Evolutionary conservation across 2,329 filamentous ascomycete species (phyloP), one percentile per base, ranked within the genome.

Genomic region (Ilyonectria robusta): DNA sequence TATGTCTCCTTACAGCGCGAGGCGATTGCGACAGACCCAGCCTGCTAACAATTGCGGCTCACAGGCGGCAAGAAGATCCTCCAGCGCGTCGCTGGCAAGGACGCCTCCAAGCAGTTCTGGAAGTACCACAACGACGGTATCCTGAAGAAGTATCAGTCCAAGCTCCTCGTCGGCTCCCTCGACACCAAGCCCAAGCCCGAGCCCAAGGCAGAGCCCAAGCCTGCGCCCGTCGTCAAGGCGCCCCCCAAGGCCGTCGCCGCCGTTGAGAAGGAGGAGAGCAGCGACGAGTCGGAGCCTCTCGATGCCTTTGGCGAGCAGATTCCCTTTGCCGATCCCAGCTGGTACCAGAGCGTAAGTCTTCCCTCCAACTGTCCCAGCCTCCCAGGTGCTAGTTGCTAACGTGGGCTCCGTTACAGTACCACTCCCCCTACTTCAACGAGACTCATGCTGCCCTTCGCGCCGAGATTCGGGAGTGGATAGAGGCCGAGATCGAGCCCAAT

Each of bases 341-440:
- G 96, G 96, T 98, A 98, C 82, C 95, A 97, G 81, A 92, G 91
- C 72, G 94, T 97, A 86, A 81, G 94, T 80, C 35, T 59, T 17
- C 15, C 42, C 15, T 23, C 40, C 29, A 21, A 9, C 15, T 35
- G 29, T 7, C 17, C 40, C 19, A 13, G 15, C 21, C 21, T 21
- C 3, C 21, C 19, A 13, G 15, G 9, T 9, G 26, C 6, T 15
- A 23, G 57, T 46, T 65, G 54, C 63, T 75, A 46, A 76, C 55
- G 7, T n/a, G 5, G 17, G 10, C 10, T 31, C 13, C n/a, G 6
- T 23, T 57, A n/a, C 71, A 97, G 93, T 97, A 97, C 83, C 93
- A 97, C 84, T 97, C 95, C 2, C 94, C 95, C 31, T 98, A 98
- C 88, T 97, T 92, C 88, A 98, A 98, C 84, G 92, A 97, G 82